Conservation (phyloP, 148 eudicot species). For the Camellia lanceoleosa region DNA sequence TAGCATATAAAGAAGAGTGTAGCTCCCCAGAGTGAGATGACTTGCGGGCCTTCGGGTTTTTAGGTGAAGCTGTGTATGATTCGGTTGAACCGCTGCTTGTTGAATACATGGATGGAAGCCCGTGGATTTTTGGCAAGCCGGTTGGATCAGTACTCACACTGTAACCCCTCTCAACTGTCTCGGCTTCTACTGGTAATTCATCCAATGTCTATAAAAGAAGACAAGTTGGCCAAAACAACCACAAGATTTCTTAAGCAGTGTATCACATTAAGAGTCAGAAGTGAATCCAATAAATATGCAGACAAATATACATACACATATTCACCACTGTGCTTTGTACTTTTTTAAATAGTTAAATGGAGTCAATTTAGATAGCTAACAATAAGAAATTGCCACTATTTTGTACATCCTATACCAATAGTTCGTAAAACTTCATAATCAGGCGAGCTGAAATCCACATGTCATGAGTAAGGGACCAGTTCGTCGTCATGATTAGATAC, state of each 20-base stretch:
- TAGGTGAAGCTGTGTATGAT: constrained; percentile 60
- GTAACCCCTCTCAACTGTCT: constrained; percentile 81
- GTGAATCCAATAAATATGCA: not conserved
- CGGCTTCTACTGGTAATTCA: constrained; percentile 90
- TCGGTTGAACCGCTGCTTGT: constrained; percentile 53
- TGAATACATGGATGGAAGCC: constrained; percentile 61
- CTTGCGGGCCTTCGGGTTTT: constrained; percentile 58
- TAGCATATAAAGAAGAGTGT: constrained; percentile 49
- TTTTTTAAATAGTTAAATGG: too few relatives aligned
- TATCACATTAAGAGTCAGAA: not conserved
- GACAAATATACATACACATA: not conserved
- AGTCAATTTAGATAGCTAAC: too few relatives aligned
- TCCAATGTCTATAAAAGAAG: constrained; percentile 57
- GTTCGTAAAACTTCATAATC: too few relatives aligned
- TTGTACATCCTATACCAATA: too few relatives aligned
- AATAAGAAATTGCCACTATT: too few relatives aligned
- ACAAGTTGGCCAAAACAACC: not conserved
- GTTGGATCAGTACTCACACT: constrained; percentile 66
- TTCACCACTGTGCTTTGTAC: too few relatives aligned
- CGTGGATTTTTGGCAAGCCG: constrained; percentile 79
- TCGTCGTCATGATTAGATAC: too few relatives aligned
- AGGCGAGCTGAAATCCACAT: too few relatives aligned
- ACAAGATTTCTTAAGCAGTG: not conserved
- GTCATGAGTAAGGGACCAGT: too few relatives aligned
- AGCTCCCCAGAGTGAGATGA: constrained; percentile 68